These are phyloP conservation scores for Fusarium cyanostomum DNA, from an alignment of 2,329 filamentous ascomycete genomes.

Conservation along the genomic window DNA sequence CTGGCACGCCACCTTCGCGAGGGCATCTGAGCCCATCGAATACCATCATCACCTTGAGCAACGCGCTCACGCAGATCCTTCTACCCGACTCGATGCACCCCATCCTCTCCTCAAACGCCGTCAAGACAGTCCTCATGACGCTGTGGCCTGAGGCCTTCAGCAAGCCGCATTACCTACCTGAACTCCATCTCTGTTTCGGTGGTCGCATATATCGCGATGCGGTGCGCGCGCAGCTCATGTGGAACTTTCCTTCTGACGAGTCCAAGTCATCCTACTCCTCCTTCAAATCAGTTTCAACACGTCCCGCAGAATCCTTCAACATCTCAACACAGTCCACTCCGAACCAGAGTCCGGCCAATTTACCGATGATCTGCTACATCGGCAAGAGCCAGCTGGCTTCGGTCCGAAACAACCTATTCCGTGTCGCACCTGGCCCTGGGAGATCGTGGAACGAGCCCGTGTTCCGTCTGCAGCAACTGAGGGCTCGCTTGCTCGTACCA, in stretches of 20 bases:
- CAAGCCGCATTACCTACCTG: conserved; percentile 45
- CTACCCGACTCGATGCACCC: conserved; percentile 46
- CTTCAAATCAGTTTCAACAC: conserved; percentile 51
- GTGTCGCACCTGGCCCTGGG: conserved; percentile 54
- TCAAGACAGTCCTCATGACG: conserved; percentile 56
- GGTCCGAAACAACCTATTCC: conserved; percentile 59
- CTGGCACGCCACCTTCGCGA: conserved; percentile 49
- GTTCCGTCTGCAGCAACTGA: conserved; percentile 56
- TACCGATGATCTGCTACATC: conserved; percentile 57
- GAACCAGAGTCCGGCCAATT: conserved; percentile 33
- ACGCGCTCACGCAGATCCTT: conserved; percentile 56
- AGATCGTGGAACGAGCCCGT: conserved; percentile 58
- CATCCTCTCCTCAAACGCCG: conserved; percentile 51
- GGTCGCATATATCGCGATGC: conserved; percentile 55
- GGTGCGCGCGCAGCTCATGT: conserved; percentile 61
- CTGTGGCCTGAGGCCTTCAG: conserved; percentile 54
- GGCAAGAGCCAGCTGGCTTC: conserved; percentile 57
- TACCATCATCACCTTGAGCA: conserved; percentile 54
- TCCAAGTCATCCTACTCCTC: conserved; percentile 44
- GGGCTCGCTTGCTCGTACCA: conserved; percentile 59
- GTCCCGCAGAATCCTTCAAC: conserved; percentile 45
- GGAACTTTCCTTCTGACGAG: conserved; percentile 52
- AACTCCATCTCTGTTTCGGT: conserved; percentile 63
- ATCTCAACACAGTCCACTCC: conserved; percentile 37
- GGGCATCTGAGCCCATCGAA: conserved; percentile 52